These are phyloP conservation scores for Arthromyces matolae DNA, from an alignment of 768 basidiomycete genomes.

Conservation along the genomic window DNA sequence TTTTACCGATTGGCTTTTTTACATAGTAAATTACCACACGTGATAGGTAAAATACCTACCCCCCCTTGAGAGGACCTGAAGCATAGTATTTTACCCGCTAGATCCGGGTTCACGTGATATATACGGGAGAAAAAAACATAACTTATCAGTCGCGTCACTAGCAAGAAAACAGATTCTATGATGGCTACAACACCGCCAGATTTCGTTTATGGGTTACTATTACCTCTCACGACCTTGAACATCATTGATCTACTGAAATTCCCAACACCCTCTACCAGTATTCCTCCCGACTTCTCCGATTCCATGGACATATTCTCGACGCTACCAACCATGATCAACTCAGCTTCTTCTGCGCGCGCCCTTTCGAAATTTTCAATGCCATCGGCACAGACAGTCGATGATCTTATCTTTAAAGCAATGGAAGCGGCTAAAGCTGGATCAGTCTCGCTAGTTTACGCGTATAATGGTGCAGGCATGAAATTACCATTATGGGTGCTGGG, in stretches of 20 bases:
- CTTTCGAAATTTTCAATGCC: constrained; percentile 1
- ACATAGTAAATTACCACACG: no score
- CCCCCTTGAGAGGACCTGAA: no score
- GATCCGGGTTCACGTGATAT: no score
- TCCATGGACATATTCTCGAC: background rate
- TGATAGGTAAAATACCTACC: no score
- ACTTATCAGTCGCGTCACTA: no score
- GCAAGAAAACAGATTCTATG: no score
- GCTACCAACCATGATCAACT: background rate
- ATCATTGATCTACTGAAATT: constrained; percentile 2
- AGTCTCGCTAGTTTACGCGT: background rate
- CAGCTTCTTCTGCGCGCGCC: background rate
- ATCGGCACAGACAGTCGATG: background rate
- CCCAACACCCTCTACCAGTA: constrained; percentile 1
- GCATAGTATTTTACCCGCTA: no score
- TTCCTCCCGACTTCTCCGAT: background rate
- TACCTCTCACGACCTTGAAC: background rate
- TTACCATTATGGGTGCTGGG: constrained; percentile 16
- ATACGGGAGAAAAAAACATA: no score
- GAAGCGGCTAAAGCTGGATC: background rate
- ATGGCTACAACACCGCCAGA: background rate
- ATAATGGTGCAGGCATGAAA: background rate
- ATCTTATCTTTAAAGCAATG: background rate
- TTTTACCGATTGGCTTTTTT: no score
- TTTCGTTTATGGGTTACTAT: constrained; percentile 1